phyloP scores from a whole-genome alignment of 768 basidiomycete species.

The Tulasnella sp. region DNA sequence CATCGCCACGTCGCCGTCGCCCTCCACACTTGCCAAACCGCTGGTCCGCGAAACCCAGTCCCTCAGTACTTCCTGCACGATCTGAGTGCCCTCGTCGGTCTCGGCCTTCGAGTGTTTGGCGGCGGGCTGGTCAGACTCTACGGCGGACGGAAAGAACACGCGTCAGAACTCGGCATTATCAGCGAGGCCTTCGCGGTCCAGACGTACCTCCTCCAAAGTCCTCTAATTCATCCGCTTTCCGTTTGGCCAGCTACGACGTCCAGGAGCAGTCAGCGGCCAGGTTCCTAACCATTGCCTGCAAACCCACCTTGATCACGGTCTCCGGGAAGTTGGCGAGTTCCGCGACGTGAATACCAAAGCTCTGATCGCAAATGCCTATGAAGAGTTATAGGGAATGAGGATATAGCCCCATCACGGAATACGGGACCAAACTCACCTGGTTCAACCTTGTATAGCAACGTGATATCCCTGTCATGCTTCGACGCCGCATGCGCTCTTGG shows the following conservation, averaged over 20 bases:
- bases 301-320: constrained; percentile 78
- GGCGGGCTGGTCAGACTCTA: constrained; percentile 45
- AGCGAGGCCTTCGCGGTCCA: not conserved
- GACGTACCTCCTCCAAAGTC: constrained; percentile 70
- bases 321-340: constrained; percentile 97
- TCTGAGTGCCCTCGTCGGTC: constrained; percentile 74
- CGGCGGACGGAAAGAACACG: constrained; percentile 27
- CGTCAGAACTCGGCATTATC: not conserved
- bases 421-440: constrained; percentile 59
- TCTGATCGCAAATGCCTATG: constrained; percentile 89
- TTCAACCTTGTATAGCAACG: constrained; percentile 70
- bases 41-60: constrained; percentile 57
- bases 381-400: not conserved
- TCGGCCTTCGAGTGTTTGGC: constrained; percentile 60
- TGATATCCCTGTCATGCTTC: constrained; percentile 72
- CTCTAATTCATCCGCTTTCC: constrained; percentile 89
- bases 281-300: not conserved
- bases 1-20: constrained; percentile 56
- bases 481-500: constrained; percentile 46
- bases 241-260: constrained; percentile 71
- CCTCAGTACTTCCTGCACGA: constrained; percentile 78
- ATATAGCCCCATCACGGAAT: not conserved
- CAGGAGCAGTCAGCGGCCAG: not conserved
- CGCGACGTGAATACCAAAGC: constrained; percentile 98
- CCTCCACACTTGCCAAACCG: constrained; percentile 49